Base-by-base conservation (phyloP, 1,139 yeast genomes). In the Yarrowia galli region DNA sequence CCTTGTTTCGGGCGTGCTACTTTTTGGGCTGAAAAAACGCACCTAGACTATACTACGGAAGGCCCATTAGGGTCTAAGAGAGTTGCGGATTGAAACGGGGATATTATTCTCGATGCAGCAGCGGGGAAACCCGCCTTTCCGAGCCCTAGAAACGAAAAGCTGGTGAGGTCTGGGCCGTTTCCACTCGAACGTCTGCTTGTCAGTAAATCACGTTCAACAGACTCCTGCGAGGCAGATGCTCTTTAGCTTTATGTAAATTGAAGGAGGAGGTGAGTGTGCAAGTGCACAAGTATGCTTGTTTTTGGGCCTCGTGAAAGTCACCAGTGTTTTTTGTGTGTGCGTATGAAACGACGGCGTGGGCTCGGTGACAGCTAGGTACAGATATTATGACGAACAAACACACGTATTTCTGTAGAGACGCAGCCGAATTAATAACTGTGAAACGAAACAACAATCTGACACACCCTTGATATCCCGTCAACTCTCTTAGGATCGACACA, bases 401-500 rank as follows among this genome's bases (percentile, higher is more conserved):
- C n/a, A 13, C n/a, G 16, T 36, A 15, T 36, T 16, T 36, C 40
- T 5, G 7, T 3, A 13, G 9, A 36, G 40, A 36, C 40, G 40
- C 40, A 36, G n/a, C 3, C 25, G 16, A 22, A 20, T 23, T 20
- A 43, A 43, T 43, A 13, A 9, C 5, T 12, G 48, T 20, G 32
- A 45, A 45, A 45, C 49, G 16, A 28, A 25, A n/a, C 7, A 25
- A 25, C 28, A 25, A 5, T 28, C 32, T 28, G 32, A 28, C 20
- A 40, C 13, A 3, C 18, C 18, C 22, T 18, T 28, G 32, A 28
- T 10, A 28, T 7, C 32, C 28, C 28, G 32, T 28, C 32, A 28
- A 28, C 32, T 28, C 32, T 28, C 32, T 28, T 10, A 32, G 40
- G 60, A 53, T 53, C 60, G 60, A 53, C 60, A 53, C 60, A 53